A percentile compares a stretch with the other conserved stretches of the same genome.
Conservation (phyloP, 2,329 filamentous ascomycete species). For the Pseudogymnoascus sp. region DNA sequence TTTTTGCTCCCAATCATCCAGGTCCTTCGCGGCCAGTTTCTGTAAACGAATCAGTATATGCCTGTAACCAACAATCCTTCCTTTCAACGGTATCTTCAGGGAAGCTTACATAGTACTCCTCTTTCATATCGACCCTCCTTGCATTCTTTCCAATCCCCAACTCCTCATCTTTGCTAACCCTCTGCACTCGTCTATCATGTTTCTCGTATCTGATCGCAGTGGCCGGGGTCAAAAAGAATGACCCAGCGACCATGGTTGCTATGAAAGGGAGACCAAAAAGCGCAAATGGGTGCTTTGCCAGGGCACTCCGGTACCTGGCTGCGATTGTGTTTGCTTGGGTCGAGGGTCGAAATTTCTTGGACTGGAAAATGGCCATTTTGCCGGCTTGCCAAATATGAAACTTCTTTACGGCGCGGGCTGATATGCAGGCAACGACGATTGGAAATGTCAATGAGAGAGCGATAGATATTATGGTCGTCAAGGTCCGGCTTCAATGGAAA, state of each 20-base stretch:
- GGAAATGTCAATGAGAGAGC: neutral
- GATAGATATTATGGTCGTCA: neutral
- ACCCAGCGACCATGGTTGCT: conserved; percentile 78
- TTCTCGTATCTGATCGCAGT: conserved; percentile 91
- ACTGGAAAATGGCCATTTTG: conserved; percentile 56
- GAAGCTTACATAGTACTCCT: conserved; percentile 73
- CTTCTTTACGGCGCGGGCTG: neutral
- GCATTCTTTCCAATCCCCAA: conserved; percentile 67
- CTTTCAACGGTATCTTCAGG: neutral
- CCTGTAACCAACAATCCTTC: neutral
- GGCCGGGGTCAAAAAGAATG: conserved; percentile 89
- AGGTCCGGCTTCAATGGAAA: neutral
- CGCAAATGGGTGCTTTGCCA: conserved; percentile 77
- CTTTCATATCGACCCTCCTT: conserved; percentile 70
- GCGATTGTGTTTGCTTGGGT: conserved; percentile 63
- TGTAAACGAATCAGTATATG: conserved; percentile 32
- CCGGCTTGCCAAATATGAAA: neutral
- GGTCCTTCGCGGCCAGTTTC: conserved; percentile 77
- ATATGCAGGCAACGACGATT: neutral
- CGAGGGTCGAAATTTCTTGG: conserved; percentile 63
- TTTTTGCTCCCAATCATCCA: conserved; percentile 96
- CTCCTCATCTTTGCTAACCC: conserved; percentile 78
- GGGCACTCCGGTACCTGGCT: conserved; percentile 64
- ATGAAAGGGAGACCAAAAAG: conserved; percentile 94
- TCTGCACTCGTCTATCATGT: conserved; percentile 81